These are phyloP conservation scores for Sideroxylon spinosum DNA, from an alignment of 179 eudicot species.

Conservation along the genomic window DNA sequence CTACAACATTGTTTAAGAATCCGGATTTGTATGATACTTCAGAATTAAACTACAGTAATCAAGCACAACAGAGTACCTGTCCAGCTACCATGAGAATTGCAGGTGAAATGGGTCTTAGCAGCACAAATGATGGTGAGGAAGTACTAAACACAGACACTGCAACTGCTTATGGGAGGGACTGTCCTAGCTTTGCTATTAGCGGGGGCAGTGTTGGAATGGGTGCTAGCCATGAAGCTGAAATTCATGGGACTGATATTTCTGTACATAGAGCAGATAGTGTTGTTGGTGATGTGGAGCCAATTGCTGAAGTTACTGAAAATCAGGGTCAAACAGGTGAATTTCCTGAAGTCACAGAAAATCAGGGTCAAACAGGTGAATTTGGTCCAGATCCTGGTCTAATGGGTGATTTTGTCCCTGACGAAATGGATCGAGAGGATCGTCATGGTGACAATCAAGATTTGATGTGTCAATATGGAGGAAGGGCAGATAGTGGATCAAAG, in stretches of 20 bases:
- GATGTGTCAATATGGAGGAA: constrained; percentile 65
- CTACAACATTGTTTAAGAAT: constrained; percentile 43
- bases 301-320: constrained; percentile 90
- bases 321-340: constrained; percentile 25
- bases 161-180: constrained; percentile 74
- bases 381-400: constrained; percentile 63
- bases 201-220: constrained; percentile 99
- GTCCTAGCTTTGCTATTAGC: constrained; percentile 83
- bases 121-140: constrained; percentile 89
- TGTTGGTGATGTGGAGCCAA: constrained; percentile 87
- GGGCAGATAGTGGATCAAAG: constrained; percentile 99
- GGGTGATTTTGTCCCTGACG: constrained; percentile 76
- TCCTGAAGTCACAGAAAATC: no score
- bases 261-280: constrained; percentile 83
- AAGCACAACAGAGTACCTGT: constrained; percentile 93
- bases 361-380: constrained; percentile 87
- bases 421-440: constrained; percentile 79
- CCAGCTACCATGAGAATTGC: constrained; percentile 56
- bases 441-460: constrained; percentile 94
- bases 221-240: constrained; percentile 98
- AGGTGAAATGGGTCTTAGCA: constrained; percentile 92
- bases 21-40: constrained; percentile 71
- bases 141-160: constrained; percentile 78
- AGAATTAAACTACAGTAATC: constrained; percentile 78
- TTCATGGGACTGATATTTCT: constrained; percentile 80